Evolutionary conservation across 805 yeast genomes (phyloP).

Genomic region (Candida peoriensis): DNA sequence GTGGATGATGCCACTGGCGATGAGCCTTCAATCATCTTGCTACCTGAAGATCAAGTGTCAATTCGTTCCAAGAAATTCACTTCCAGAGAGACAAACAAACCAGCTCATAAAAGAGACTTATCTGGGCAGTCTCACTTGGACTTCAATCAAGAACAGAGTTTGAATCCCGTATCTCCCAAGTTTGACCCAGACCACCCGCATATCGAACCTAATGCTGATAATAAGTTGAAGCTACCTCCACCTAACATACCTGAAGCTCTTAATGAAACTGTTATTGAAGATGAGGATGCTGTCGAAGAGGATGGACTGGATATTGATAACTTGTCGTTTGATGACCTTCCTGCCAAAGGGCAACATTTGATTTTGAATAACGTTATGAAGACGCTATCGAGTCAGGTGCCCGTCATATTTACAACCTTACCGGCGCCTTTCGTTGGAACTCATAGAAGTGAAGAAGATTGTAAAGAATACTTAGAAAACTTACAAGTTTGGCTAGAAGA

Average conservation of each 20-base stretch:
- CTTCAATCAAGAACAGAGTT: not conserved
- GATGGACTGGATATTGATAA: slow-evolving; percentile 32
- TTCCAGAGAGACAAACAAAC: not conserved
- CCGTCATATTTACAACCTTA: slow-evolving; percentile 78
- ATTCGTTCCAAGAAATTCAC: slow-evolving; percentile 7
- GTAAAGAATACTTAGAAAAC: slow-evolving; percentile 70
- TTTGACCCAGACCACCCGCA: slow-evolving; percentile 3
- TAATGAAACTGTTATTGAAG: not conserved
- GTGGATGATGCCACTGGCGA: slow-evolving; percentile 65
- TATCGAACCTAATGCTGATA: slow-evolving; percentile 2
- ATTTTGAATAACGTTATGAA: slow-evolving; percentile 84
- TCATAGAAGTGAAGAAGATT: slow-evolving; percentile 60
- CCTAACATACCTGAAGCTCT: not conserved
- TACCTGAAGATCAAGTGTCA: slow-evolving; percentile 36
- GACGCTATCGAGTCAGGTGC: slow-evolving; percentile 55
- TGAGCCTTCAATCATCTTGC: slow-evolving; percentile 58
- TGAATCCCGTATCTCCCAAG: not conserved
- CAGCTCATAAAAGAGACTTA: not conserved
- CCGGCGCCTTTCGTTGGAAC: slow-evolving; percentile 88
- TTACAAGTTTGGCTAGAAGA: slow-evolving; percentile 77
- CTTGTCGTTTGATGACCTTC: slow-evolving; percentile 74
- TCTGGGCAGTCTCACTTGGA: not conserved
- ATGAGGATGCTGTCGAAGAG: slow-evolving; percentile 1
- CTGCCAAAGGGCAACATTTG: slow-evolving; percentile 86
- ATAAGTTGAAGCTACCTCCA: not conserved